phyloP scores from a whole-genome alignment of 257 asterid species.

The Anisodus acutangulus region DNA sequence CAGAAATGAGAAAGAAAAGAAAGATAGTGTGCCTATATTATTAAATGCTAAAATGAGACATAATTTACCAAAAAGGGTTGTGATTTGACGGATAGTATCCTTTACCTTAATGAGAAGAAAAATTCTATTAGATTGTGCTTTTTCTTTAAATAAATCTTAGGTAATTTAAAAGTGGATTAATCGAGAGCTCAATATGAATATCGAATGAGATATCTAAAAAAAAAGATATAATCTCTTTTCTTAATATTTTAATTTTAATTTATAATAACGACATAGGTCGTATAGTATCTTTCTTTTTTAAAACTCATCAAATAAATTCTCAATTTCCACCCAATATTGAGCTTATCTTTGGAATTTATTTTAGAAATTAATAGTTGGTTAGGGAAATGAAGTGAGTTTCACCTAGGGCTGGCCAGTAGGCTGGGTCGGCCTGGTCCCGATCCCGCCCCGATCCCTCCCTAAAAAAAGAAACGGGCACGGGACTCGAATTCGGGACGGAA shows the following conservation, averaged over 20 bases:
- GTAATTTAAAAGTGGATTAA: background rate
- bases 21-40: no score
- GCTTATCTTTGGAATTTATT: conserved; percentile 22
- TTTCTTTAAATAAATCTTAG: background rate
- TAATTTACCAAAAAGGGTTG: background rate
- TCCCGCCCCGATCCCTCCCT: no score
- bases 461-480: no score
- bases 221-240: background rate
- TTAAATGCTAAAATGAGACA: background rate
- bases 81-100: background rate
- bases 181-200: background rate
- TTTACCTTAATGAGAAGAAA: background rate
- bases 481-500: no score
- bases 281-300: background rate
- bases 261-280: background rate
- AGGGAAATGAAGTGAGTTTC: conserved; percentile 36
- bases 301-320: background rate
- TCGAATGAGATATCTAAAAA: background rate
- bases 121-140: no score
- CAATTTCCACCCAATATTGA: background rate
- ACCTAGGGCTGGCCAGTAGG: no score
- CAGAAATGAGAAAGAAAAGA: background rate
- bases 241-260: background rate
- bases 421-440: no score
- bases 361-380: conserved; percentile 26